A percentile compares a stretch with the other conserved stretches of the same genome.
Evolutionary conservation across 495 filamentous ascomycete genomes (phyloP).

Genomic region (Aspergillus conjunctus): DNA sequence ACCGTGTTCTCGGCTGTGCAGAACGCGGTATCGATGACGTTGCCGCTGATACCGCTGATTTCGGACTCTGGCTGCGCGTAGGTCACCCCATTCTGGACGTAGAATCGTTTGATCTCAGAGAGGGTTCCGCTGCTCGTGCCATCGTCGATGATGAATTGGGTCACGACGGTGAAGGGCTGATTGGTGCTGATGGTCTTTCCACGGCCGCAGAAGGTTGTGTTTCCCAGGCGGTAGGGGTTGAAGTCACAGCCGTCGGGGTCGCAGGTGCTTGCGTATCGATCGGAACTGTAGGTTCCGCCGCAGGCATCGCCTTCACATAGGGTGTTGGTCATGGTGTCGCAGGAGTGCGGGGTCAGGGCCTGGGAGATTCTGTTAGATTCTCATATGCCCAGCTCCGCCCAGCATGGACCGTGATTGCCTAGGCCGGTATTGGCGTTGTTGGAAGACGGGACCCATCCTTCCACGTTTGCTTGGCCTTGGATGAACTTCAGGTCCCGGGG

Average conservation of each 20-base stretch:
- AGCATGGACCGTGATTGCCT: slow-evolving; percentile 66
- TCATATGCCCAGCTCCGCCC: slow-evolving; percentile 74
- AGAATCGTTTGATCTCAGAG: slow-evolving; percentile 67
- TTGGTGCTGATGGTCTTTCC: slow-evolving; percentile 64
- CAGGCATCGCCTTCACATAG: slow-evolving; percentile 61
- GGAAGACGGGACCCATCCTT: slow-evolving; percentile 58
- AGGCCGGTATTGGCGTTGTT: slow-evolving; percentile 62
- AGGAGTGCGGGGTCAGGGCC: slow-evolving; percentile 65
- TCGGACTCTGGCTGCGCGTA: slow-evolving; percentile 60
- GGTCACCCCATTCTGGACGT: slow-evolving; percentile 67
- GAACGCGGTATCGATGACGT: slow-evolving; percentile 61
- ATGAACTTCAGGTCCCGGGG: slow-evolving; percentile 67
- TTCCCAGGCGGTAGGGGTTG: slow-evolving; percentile 72
- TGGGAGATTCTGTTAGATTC: slow-evolving; percentile 65
- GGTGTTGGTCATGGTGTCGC: slow-evolving; percentile 55
- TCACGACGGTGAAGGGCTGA: slow-evolving; percentile 66
- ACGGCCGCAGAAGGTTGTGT: slow-evolving; percentile 62
- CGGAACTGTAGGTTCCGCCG: slow-evolving; percentile 47
- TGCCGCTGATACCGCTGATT: slow-evolving; percentile 53
- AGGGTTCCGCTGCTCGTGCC: slow-evolving; percentile 58
- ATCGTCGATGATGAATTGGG: slow-evolving; percentile 66
- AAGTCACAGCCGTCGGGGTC: slow-evolving; percentile 80
- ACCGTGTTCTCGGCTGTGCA: slow-evolving; percentile 61
- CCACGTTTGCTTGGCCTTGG: slow-evolving; percentile 63
- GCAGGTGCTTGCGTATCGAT: slow-evolving; percentile 58